Percentiles rank a stretch among this genome's conserved stretches.
These are phyloP conservation scores for Spergularia azorica DNA, from an alignment of 179 eudicot genomes.

Conservation along the genomic window DNA sequence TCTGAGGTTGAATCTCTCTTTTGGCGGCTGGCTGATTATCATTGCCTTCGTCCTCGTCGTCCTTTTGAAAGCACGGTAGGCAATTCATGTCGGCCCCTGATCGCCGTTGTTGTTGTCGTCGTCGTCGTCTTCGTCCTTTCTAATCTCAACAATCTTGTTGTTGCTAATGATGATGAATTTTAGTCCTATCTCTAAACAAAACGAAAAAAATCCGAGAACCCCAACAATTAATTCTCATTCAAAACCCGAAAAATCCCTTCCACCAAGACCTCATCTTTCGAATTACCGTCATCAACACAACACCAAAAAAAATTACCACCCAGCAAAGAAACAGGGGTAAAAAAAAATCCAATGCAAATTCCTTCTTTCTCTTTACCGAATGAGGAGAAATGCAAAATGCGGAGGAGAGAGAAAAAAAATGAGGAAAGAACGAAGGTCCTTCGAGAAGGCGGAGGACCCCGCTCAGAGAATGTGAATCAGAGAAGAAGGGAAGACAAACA, in stretches of 20 bases:
- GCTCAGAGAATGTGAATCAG: slow-evolving; percentile 22
- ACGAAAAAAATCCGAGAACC: slow-evolving; percentile 5
- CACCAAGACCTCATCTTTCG: background rate
- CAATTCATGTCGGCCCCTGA: slow-evolving; percentile 45
- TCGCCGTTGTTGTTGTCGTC: slow-evolving; percentile 15
- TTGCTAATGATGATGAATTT: background rate
- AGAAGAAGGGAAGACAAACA: slow-evolving; percentile 21
- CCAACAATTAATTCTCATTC: slow-evolving; percentile 1
- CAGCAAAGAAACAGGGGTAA: background rate
- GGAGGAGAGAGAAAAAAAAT: background rate
- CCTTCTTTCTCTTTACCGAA: background rate
- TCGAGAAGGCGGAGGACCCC: slow-evolving; percentile 21
- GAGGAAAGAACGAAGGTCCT: slow-evolving; percentile 23
- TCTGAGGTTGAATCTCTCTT: slow-evolving; percentile 14
- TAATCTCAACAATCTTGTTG: background rate
- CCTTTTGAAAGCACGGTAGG: slow-evolving; percentile 45
- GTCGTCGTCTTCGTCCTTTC: background rate
- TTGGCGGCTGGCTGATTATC: slow-evolving; percentile 23
- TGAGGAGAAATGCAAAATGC: no score
- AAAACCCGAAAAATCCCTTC: background rate
- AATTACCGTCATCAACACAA: background rate
- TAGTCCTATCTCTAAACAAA: slow-evolving; percentile 9
- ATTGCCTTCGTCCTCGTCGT: slow-evolving; percentile 36
- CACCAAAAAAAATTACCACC: background rate
- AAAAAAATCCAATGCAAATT: background rate